Conservation (phyloP, 78 protist genomes). For the Creolimax fragrantissima region DNA sequence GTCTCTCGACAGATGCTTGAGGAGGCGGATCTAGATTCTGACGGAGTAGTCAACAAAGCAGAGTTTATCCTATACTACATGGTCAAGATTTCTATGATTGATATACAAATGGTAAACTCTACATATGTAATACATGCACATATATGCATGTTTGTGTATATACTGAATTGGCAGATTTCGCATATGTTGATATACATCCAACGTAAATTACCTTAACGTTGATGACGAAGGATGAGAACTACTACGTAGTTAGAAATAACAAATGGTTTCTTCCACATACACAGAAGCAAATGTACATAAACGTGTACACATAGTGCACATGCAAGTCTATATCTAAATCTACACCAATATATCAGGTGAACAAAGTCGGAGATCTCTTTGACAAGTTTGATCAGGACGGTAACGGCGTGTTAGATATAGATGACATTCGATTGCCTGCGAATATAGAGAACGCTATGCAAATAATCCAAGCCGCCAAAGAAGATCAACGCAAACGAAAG, state of each 20-base stretch:
- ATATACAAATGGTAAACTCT: neutral
- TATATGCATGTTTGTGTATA: neutral
- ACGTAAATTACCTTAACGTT: too few species aligned
- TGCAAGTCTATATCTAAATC: neutral
- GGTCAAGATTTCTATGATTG: neutral
- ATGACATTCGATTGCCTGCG: too few species aligned
- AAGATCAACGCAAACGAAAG: too few species aligned
- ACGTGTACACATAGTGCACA: neutral
- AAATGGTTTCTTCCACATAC: neutral
- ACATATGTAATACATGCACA: neutral
- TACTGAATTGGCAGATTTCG: neutral
- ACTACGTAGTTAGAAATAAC: neutral
- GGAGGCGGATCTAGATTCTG: neutral
- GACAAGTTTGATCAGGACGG: too few species aligned
- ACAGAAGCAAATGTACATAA: neutral
- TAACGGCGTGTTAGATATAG: neutral
- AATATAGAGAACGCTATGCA: too few species aligned
- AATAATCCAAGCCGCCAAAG: too few species aligned
- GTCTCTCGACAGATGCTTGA: neutral
- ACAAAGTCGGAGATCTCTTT: neutral
- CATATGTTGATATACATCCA: neutral
- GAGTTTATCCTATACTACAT: neutral
- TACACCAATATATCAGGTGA: neutral
- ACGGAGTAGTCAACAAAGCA: neutral
- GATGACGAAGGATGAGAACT: neutral